phyloP scores from a whole-genome alignment of 345 rosid genomes.

The Gossypium raimondii region DNA sequence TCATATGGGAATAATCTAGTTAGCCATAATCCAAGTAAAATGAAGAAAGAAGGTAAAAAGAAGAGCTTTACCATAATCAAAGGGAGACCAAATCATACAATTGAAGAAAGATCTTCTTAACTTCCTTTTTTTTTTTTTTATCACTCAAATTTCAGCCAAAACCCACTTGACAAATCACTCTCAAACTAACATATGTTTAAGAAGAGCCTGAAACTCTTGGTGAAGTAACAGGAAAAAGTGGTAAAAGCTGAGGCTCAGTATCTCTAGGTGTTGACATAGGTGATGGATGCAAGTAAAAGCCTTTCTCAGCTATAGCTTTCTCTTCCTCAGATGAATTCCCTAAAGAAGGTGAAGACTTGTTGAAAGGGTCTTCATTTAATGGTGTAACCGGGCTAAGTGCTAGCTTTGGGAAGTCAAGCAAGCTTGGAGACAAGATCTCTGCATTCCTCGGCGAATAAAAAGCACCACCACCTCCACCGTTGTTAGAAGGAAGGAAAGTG shows the following conservation, averaged over 20 bases:
- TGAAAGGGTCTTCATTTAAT: conserved; percentile 58
- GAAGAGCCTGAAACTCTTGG: conserved; percentile 60
- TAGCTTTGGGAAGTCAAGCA: conserved; percentile 89
- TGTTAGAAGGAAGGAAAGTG: conserved; percentile 49
- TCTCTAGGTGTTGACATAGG: conserved; percentile 90
- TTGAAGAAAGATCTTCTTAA: conserved; percentile 28
- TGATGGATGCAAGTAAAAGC: conserved; percentile 83
- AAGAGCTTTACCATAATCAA: conserved; percentile 32
- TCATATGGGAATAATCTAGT: not conserved
- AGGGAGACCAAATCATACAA: conserved; percentile 46
- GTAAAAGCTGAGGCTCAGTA: conserved; percentile 84
- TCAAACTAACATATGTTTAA: conserved; percentile 14
- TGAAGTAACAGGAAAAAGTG: conserved; percentile 85
- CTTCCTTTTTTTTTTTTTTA: not conserved
- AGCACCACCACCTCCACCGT: not conserved
- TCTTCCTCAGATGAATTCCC: conserved; percentile 77
- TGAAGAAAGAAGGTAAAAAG: conserved; percentile 3
- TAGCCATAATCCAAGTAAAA: not conserved
- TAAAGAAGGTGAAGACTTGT: conserved; percentile 52
- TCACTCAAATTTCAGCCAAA: conserved; percentile 22
- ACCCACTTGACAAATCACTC: conserved; percentile 11
- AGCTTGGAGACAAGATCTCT: conserved; percentile 86
- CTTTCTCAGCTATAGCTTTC: conserved; percentile 79
- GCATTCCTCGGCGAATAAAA: conserved; percentile 62
- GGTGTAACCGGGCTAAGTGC: conserved; percentile 93